Evolutionary conservation across 2,329 filamentous ascomycete genomes (phyloP), one percentile per base, ranked within the genome.

Genomic region (Nothopassalora personata): DNA sequence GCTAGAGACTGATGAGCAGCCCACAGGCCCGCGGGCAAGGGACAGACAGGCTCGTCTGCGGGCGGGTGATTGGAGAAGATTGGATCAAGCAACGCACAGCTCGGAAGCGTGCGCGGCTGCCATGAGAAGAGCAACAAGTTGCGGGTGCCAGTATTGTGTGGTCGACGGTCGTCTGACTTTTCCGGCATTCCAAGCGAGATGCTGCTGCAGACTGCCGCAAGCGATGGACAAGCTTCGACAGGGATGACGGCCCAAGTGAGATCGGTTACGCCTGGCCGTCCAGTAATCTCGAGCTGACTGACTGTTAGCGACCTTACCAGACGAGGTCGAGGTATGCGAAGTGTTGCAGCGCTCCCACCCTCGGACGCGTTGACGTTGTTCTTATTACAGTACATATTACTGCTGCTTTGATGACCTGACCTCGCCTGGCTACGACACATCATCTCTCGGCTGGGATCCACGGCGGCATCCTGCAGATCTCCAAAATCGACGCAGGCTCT

Each of bases 221-320:
- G 49, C 49, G 49, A 51, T 19, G 49, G 30, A 51, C 49, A 51
- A 51, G 49, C 49, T 51, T 51, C 30, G 49, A 51, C 49, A 51
- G 27, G 49, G 49, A 19, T 51, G 30, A 3, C 30, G 7, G 49
- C 49, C 27, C 48, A 18, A 51, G 49, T 51, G 30, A 51, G 49
- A 51, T 51, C 49, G 49, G 49, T 51, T 51, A 51, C 27, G 49
- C 30, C 49, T 51, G 15, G 28, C 34, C 3, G 49, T 19, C 49
- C 48, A 51, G 49, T 51, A 13, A 33, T 51, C n/a, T 33, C 49
- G 23, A 33, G n/a, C 27, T 51, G 23, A 6, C 49, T 34, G 18
- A 5, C 36, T 43, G 36, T 3, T n/a, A 13, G 36, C 36, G 13
- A 43, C n/a, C 8, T 43, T 18, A 3, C 39, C n/a, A 43, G 39